These are phyloP conservation scores for Diplodia seriata DNA, from an alignment of 2,329 filamentous ascomycete species.

Conservation along the genomic window DNA sequence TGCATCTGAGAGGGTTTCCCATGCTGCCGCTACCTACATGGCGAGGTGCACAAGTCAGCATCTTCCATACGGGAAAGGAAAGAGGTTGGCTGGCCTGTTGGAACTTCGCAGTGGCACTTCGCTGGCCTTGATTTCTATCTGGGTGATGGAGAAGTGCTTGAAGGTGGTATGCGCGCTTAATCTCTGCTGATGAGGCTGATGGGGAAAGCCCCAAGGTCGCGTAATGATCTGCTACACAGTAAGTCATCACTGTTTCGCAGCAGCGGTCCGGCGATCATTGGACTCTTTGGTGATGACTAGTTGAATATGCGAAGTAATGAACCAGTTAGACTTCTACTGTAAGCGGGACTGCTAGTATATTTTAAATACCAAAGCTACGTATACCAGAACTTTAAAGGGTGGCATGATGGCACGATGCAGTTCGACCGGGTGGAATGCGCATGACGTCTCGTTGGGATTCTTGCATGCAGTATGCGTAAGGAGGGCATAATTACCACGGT, in stretches of 20 bases:
- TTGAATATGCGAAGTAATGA: too few relatives aligned
- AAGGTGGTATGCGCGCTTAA: not conserved
- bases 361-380: too few relatives aligned
- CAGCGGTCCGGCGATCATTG: not conserved
- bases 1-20: not conserved
- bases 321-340: too few relatives aligned
- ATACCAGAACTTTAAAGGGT: too few relatives aligned
- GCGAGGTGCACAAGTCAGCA: not conserved
- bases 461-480: too few relatives aligned
- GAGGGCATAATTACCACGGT: too few relatives aligned
- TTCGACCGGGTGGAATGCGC: too few relatives aligned
- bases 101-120: not conserved
- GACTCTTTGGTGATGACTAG: too few relatives aligned
- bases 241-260: not conserved
- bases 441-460: too few relatives aligned
- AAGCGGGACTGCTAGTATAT: too few relatives aligned
- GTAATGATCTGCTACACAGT: not conserved
- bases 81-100: not conserved
- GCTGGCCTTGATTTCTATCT: not conserved
- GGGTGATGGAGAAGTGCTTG: constrained; percentile 3
- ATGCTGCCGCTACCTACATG: not conserved
- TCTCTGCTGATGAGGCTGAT: not conserved
- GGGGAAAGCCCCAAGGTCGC: not conserved
- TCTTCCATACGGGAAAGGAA: not conserved
- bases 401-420: too few relatives aligned